Percentiles rank a stretch among this genome's conserved stretches.
phyloP scores from a whole-genome alignment of 140 eudicot genomes.

The Flaveria floridana region DNA sequence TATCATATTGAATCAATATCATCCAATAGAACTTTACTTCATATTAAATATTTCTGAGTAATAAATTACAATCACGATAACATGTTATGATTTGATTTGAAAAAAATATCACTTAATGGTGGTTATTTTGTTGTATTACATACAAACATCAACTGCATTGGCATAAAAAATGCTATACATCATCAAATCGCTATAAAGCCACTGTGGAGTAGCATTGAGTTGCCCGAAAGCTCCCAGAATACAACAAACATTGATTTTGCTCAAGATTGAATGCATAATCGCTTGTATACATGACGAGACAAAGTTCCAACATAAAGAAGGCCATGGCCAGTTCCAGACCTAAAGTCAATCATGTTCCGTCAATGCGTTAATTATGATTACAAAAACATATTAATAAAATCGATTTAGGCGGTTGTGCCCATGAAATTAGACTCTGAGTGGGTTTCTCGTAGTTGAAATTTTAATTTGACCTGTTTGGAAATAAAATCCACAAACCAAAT shows the following conservation, averaged over 20 bases:
- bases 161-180: too few species aligned
- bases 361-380: neutral
- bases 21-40: too few species aligned
- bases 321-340: conserved; percentile 96
- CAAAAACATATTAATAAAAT: neutral
- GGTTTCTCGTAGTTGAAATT: neutral
- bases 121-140: too few species aligned
- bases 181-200: too few species aligned
- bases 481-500: neutral
- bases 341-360: conserved; percentile 12
- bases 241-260: neutral
- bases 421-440: neutral
- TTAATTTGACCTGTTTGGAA: neutral
- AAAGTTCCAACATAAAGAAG: conserved; percentile 94
- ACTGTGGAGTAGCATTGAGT: too few species aligned
- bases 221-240: too few species aligned
- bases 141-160: too few species aligned
- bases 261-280: conserved; percentile 47
- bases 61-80: too few species aligned
- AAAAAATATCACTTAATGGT: too few species aligned
- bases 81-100: too few species aligned
- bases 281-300: conserved; percentile 58
- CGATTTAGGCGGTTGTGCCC: neutral
- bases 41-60: too few species aligned
- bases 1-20: too few species aligned